Base-by-base conservation (phyloP, 805 yeast species). In the Yarrowia deformans region DNA sequence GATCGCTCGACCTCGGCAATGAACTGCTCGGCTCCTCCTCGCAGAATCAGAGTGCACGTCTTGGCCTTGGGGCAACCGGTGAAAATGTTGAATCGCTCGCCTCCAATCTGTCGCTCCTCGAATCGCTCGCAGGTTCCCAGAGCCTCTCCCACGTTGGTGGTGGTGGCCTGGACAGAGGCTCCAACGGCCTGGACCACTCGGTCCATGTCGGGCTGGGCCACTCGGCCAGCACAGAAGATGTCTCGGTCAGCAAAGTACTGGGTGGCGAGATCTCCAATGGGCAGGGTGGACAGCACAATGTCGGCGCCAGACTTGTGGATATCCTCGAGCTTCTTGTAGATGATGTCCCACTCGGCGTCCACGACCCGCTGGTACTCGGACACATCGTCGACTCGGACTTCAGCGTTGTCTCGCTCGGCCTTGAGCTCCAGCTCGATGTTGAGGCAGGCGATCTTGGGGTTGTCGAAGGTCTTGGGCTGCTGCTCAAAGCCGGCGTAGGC, bases 11-110 rank as follows among this genome's bases (percentile, higher is more conserved):
- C 97, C 82, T 95, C 99, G 69, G 97, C 97, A 76, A 95, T 89
- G 48, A 95, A 96, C 83, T 95, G 99, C 76, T 94, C 98, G 32
- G 98, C 97, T 72, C 99, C 98, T 73, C 99, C 99, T 80, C 99
- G 88, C 76, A 95, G 84, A 49, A 95, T 83, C 74, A 95, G 83
- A 2, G 99, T 95, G 82, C 98, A 93, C 0, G 99, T 93, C 80
- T 90, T 90, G 46, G 98, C 90, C 79, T 87, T 83, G 69, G 97
- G 93, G 79, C 98, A 92, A 34, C 98, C 98, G 73, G 88, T 86
- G 81, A 95, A 95, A 74, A 95, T 79, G 80, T 95, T 95, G 81
- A 89, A 95, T 79, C 99, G 88, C 77, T 94, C 98, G 55, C 93
- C 88, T 72, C 99, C 99, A 71, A 95, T 90, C 81, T 95, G 99